phyloP scores from a whole-genome alignment of 176 grass and related monocot species.

The Phyllostachys edulis region DNA sequence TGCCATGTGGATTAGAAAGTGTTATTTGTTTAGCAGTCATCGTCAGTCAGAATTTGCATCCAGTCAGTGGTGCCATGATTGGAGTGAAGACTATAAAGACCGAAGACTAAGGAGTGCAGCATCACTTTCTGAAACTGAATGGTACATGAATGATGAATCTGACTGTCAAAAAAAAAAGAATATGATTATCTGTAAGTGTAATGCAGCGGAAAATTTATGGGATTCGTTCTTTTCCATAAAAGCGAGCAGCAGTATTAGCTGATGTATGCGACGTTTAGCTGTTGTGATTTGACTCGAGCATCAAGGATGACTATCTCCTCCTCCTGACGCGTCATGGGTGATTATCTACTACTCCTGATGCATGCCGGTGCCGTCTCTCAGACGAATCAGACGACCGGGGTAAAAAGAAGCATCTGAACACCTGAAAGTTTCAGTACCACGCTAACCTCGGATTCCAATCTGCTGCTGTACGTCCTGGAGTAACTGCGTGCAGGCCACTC shows the following conservation, averaged over 20 bases:
- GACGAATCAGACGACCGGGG: neutral
- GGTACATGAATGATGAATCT: neutral
- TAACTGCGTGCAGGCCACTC: neutral
- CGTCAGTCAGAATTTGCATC: neutral
- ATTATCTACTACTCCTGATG: neutral
- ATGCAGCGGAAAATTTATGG: neutral
- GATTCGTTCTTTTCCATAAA: neutral
- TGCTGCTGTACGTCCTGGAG: neutral
- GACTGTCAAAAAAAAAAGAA: too few species aligned
- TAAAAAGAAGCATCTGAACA: neutral
- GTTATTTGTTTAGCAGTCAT: neutral
- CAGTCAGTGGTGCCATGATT: slow-evolving; percentile 1
- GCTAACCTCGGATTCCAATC: slow-evolving; percentile 5
- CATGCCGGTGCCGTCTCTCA: neutral
- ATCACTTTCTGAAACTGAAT: slow-evolving; percentile 14
- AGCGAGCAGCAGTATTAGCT: neutral
- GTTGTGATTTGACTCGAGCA: neutral
- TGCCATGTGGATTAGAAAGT: neutral
- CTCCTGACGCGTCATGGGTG: neutral
- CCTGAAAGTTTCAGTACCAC: neutral
- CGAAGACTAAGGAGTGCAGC: neutral
- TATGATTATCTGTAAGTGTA: neutral
- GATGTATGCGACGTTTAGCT: slow-evolving; percentile 10
- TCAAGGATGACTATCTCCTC: neutral
- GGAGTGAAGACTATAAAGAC: neutral